A percentile compares a stretch with the other conserved stretches of the same genome.
These are phyloP conservation scores for Fusarium sp. DNA, from an alignment of 2,329 filamentous ascomycete species.

Conservation along the genomic window DNA sequence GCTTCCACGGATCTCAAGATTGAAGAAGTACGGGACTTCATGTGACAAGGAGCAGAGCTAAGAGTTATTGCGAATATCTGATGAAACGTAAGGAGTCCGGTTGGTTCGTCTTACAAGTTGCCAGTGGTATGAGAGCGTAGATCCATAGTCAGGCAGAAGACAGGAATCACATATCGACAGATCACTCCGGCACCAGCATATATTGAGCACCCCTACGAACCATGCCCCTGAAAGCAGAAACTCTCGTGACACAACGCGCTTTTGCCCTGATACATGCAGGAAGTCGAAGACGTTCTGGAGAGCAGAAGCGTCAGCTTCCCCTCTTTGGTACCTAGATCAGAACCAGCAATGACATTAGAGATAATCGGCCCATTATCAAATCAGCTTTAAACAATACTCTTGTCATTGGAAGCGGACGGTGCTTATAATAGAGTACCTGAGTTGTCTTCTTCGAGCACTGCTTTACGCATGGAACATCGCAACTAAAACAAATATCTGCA, in stretches of 20 bases:
- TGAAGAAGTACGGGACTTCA: neutral
- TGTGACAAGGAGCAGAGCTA: neutral
- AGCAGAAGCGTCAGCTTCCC: neutral
- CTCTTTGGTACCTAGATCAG: neutral
- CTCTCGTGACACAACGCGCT: neutral
- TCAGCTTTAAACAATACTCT: neutral
- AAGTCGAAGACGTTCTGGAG: neutral
- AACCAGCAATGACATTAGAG: neutral
- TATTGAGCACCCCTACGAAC: neutral
- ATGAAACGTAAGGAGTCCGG: neutral
- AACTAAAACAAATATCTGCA: neutral
- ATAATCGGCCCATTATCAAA: neutral
- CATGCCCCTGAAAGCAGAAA: neutral
- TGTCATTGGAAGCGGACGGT: neutral
- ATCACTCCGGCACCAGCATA: neutral
- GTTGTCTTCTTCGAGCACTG: too few relatives aligned
- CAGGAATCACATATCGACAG: neutral
- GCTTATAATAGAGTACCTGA: neutral
- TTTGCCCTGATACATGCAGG: neutral
- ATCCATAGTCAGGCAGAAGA: too few relatives aligned
- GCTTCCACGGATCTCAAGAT: neutral
- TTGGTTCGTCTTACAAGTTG: neutral
- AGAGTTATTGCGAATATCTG: neutral
- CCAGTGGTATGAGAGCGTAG: too few relatives aligned
- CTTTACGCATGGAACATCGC: neutral